A percentile compares a stretch with the other conserved stretches of the same genome.
Conservation (phyloP, 1,284 basidiomycete species). For the Cryptococcus hybrid region DNA sequence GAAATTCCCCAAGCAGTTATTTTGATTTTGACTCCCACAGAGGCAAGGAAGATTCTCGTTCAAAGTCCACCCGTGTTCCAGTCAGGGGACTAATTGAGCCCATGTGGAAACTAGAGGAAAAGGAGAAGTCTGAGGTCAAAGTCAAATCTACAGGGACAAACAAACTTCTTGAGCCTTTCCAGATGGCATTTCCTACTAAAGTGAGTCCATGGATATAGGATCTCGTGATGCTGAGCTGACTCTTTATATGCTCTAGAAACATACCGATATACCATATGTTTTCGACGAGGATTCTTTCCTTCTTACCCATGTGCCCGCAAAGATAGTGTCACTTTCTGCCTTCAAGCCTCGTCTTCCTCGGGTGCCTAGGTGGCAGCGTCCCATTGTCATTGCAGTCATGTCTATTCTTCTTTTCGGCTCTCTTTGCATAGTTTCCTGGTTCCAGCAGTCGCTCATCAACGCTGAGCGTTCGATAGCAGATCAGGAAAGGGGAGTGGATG, state of each 20-base stretch:
- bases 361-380: conserved; percentile 23
- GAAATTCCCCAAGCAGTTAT: conserved; percentile 7
- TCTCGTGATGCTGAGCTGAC: too few species aligned
- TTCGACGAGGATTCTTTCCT: conserved; percentile 21
- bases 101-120: conserved; percentile 18
- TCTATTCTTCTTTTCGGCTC: conserved; percentile 25
- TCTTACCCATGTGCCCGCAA: conserved; percentile 20
- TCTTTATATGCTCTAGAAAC: too few species aligned
- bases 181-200: conserved; percentile 12
- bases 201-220: not conserved
- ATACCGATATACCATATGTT: conserved; percentile 10
- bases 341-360: conserved; percentile 17
- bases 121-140: conserved; percentile 1
- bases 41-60: conserved; percentile 7
- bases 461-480: conserved; percentile 15
- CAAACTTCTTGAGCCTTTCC: conserved; percentile 18
- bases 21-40: conserved; percentile 9
- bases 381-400: conserved; percentile 21
- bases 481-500: conserved; percentile 24
- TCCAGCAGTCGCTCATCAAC: conserved; percentile 16
- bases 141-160: not conserved
- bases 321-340: conserved; percentile 15
- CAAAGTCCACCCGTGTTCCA: conserved; percentile 13
- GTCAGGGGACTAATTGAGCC: conserved; percentile 22
- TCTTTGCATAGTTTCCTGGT: conserved; percentile 21